Percentiles rank a stretch among this genome's conserved stretches.
These are phyloP conservation scores for Coemansia interrupta DNA, from an alignment of 192 early-diverging fungal genomes.

Conservation along the genomic window DNA sequence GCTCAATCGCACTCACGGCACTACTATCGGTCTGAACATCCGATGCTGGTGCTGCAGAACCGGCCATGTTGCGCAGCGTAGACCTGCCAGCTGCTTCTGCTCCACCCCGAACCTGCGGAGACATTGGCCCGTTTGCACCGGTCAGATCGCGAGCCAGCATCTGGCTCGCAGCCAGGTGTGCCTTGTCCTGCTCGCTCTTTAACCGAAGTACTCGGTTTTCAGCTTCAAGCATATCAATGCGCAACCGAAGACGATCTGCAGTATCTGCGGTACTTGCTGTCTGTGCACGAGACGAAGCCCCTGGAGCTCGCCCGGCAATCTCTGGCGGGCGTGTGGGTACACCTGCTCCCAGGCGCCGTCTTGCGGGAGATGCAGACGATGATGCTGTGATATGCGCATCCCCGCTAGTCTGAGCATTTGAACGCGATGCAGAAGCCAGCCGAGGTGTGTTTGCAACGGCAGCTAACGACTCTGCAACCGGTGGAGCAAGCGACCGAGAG, in stretches of 20 bases:
- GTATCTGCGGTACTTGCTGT: slow-evolving; percentile 12
- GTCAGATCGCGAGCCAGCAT: slow-evolving; percentile 53
- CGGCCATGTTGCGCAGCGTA: slow-evolving; percentile 7
- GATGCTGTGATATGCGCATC: background rate
- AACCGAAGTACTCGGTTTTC: slow-evolving; percentile 69
- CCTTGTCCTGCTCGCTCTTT: slow-evolving; percentile 62
- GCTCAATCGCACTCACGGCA: slow-evolving; percentile 2
- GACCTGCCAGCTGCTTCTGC: background rate
- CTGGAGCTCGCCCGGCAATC: background rate
- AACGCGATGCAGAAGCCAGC: background rate
- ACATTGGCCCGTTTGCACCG: slow-evolving; percentile 16
- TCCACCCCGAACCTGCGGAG: slow-evolving; percentile 11
- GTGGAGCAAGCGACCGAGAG: slow-evolving; percentile 19
- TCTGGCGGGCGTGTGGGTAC: slow-evolving; percentile 5
- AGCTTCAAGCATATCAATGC: slow-evolving; percentile 65
- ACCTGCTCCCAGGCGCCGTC: slow-evolving; percentile 10
- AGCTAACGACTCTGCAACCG: slow-evolving; percentile 1
- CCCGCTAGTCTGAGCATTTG: slow-evolving; percentile 1
- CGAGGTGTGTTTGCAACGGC: slow-evolving; percentile 7
- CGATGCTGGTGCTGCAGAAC: background rate
- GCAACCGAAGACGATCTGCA: slow-evolving; percentile 57
- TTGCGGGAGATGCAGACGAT: background rate
- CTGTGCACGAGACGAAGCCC: background rate
- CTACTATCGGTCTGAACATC: background rate
- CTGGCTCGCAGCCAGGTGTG: slow-evolving; percentile 55